These are phyloP conservation scores for Simmondsia chinensis DNA, from an alignment of 148 eudicot genomes.

Conservation along the genomic window DNA sequence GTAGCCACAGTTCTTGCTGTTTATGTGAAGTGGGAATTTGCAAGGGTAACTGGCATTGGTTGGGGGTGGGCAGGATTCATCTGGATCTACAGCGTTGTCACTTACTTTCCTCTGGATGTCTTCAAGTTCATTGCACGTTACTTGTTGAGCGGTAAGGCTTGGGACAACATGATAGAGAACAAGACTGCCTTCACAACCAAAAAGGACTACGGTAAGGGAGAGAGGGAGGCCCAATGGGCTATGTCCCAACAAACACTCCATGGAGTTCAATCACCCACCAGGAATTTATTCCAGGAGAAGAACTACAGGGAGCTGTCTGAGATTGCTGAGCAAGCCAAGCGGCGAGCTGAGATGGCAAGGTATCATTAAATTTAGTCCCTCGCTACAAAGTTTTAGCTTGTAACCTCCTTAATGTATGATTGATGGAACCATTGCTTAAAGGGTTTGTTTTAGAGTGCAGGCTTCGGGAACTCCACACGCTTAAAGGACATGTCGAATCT, in stretches of 20 bases:
- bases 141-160: conserved; percentile 39
- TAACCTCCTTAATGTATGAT: too few relatives aligned
- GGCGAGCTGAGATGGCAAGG: conserved; percentile 57
- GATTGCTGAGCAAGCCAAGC: conserved; percentile 42
- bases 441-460: background rate
- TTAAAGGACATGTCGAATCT: conserved; percentile 24
- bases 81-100: conserved; percentile 64
- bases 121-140: conserved; percentile 53
- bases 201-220: conserved; percentile 50
- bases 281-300: too few relatives aligned
- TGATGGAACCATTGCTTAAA: too few relatives aligned
- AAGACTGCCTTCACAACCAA: conserved; percentile 50
- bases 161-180: conserved; percentile 42
- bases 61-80: conserved; percentile 94
- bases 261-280: conserved; percentile 26
- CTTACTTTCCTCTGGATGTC: conserved; percentile 80
- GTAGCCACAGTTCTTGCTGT: conserved; percentile 73
- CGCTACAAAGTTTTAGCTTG: too few relatives aligned
- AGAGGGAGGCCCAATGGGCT: conserved; percentile 58
- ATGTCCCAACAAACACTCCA: conserved; percentile 49
- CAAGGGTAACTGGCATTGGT: conserved; percentile 57
- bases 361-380: conserved; percentile 9
- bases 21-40: conserved; percentile 70
- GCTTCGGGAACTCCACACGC: conserved; percentile 21
- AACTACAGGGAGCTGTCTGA: conserved; percentile 27